Conservation (phyloP, 1,139 yeast genomes). For the Arxiozyma heterogenica region DNA sequence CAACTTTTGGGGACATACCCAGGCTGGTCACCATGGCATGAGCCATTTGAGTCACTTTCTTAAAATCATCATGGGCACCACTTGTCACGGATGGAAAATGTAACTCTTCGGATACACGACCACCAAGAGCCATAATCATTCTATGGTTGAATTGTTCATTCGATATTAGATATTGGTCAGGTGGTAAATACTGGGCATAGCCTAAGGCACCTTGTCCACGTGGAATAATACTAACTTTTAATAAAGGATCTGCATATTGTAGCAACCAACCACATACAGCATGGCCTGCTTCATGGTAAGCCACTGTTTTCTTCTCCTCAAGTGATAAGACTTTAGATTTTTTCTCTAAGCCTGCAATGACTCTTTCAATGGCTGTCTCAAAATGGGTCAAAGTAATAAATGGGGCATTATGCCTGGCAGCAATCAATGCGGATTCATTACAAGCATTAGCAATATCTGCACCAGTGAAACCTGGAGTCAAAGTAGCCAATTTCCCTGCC, state of each 20-base stretch:
- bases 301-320: slow-evolving; percentile 77
- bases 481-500: slow-evolving; percentile 82
- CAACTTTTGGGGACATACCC: slow-evolving; percentile 85
- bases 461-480: slow-evolving; percentile 96
- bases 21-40: slow-evolving; percentile 82
- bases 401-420: slow-evolving; percentile 74
- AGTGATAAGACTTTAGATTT: slow-evolving; percentile 74
- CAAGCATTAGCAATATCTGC: slow-evolving; percentile 97
- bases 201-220: slow-evolving; percentile 96
- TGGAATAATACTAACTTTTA: slow-evolving; percentile 92
- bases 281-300: slow-evolving; percentile 98
- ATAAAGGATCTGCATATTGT: slow-evolving; percentile 80
- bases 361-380: slow-evolving; percentile 94
- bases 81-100: slow-evolving; percentile 85
- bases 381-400: slow-evolving; percentile 68
- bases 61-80: slow-evolving; percentile 94
- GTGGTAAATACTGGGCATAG: slow-evolving; percentile 95
- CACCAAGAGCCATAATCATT: slow-evolving; percentile 96
- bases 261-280: slow-evolving; percentile 97
- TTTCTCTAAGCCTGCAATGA: slow-evolving; percentile 90
- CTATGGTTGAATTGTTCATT: slow-evolving; percentile 74
- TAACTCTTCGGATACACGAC: slow-evolving; percentile 89
- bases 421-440: slow-evolving; percentile 94
- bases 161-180: slow-evolving; percentile 77
- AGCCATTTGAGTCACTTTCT: slow-evolving; percentile 93